Evolutionary conservation across 176 grass and related monocot genomes (phyloP).

Genomic region (Aegilops bicornis): DNA sequence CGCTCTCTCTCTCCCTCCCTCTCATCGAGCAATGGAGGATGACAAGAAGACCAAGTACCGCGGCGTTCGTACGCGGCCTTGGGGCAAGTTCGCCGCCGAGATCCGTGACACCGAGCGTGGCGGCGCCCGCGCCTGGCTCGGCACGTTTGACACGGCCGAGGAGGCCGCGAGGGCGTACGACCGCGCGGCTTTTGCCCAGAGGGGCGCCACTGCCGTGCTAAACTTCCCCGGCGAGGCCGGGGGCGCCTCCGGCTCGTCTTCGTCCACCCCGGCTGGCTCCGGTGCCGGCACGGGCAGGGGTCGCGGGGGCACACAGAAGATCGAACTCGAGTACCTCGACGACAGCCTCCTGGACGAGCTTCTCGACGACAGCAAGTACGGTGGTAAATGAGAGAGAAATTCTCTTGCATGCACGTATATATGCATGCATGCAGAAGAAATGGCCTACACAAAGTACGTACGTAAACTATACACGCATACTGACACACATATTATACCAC

Average conservation of each 20-base stretch:
- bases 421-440: not conserved
- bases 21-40: slow-evolving; percentile 13
- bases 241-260: not conserved
- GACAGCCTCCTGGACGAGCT: slow-evolving; percentile 59
- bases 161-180: slow-evolving; percentile 72
- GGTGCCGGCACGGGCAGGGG: slow-evolving; percentile 10
- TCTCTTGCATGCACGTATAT: not conserved
- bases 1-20: not conserved
- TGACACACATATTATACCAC: not conserved
- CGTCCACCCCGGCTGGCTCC: slow-evolving; percentile 15
- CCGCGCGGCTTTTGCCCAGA: slow-evolving; percentile 44
- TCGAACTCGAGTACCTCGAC: slow-evolving; percentile 63
- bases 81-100: slow-evolving; percentile 70
- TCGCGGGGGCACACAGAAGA: slow-evolving; percentile 16
- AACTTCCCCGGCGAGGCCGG: slow-evolving; percentile 54
- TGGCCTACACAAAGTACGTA: not conserved
- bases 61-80: slow-evolving; percentile 59
- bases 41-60: slow-evolving; percentile 46
- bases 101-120: slow-evolving; percentile 63
- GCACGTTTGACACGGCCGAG: slow-evolving; percentile 67
- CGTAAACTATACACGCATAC: not conserved
- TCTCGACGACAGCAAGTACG: slow-evolving; percentile 35
- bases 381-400: slow-evolving; percentile 24
- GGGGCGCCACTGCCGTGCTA: slow-evolving; percentile 48
- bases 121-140: slow-evolving; percentile 59